These are phyloP conservation scores for Tetragonia tetragonoides DNA, from an alignment of 148 eudicot genomes.

Conservation along the genomic window DNA sequence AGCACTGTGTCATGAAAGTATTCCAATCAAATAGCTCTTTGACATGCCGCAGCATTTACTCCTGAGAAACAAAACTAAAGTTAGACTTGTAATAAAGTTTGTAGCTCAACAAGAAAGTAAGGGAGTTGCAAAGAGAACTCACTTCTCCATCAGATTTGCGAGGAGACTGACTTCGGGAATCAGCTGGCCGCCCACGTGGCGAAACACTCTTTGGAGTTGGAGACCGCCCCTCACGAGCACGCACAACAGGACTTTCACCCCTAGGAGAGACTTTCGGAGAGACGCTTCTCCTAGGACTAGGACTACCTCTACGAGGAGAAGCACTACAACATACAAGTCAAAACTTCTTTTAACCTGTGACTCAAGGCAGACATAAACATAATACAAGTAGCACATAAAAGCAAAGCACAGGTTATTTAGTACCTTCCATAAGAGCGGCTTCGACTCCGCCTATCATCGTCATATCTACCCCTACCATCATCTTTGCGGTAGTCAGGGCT, in stretches of 20 bases:
- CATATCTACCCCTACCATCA: constrained; percentile 34
- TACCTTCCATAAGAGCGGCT: constrained; percentile 47
- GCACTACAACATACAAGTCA: constrained; percentile 22
- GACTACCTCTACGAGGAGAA: constrained; percentile 36
- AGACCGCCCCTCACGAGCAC: constrained; percentile 43
- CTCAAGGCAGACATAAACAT: neutral
- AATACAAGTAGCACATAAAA: neutral
- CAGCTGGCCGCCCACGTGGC: constrained; percentile 40
- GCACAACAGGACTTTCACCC: constrained; percentile 54
- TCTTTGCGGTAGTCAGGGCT: constrained; percentile 49
- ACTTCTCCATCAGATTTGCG: constrained; percentile 80
- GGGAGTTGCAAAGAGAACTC: constrained; percentile 29
- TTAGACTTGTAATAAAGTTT: constrained; percentile 1
- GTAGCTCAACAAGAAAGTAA: neutral
- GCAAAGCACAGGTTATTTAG: neutral
- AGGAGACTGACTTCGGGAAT: constrained; percentile 81
- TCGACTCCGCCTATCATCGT: constrained; percentile 41
- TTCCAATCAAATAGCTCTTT: constrained; percentile 8
- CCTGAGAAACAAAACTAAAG: constrained; percentile 32
- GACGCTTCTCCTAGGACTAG: constrained; percentile 40
- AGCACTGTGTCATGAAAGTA: neutral
- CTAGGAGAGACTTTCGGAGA: constrained; percentile 39
- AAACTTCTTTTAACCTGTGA: neutral
- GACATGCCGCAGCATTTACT: constrained; percentile 18
- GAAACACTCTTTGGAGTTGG: constrained; percentile 43